Conservation (phyloP, 805 yeast genomes). For the Metschnikowia bowlesiae region DNA sequence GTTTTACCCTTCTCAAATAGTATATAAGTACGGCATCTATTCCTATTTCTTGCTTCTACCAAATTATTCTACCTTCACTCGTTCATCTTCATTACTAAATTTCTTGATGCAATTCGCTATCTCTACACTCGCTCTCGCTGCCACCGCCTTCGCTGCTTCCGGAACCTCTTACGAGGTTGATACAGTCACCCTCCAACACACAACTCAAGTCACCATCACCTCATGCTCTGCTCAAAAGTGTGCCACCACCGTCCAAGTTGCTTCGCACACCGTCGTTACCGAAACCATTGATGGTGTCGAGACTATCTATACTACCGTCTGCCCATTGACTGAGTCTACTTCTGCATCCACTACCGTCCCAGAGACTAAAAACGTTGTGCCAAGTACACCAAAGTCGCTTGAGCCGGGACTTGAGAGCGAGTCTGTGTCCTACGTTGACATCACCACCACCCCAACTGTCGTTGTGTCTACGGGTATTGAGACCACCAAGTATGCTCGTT, state of each 20-base stretch:
- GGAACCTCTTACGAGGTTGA: constrained; percentile 14
- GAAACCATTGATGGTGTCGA: constrained; percentile 26
- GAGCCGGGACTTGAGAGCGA: constrained; percentile 20
- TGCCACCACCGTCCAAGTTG: constrained; percentile 16
- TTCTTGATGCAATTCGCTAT: constrained; percentile 21
- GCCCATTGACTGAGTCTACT: constrained; percentile 16
- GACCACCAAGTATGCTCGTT: constrained; percentile 36
- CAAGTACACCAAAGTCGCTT: constrained; percentile 5
- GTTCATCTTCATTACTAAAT: constrained; percentile 1
- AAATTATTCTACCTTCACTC: neutral
- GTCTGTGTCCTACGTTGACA: constrained; percentile 41
- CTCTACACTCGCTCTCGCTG: constrained; percentile 18
- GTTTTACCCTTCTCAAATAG: neutral
- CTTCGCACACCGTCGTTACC: constrained; percentile 17
- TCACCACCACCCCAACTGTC: constrained; percentile 47
- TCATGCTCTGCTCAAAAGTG: constrained; percentile 22
- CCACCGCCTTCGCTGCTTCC: constrained; percentile 21
- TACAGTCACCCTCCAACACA: constrained; percentile 18
- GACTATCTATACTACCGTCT: constrained; percentile 19
- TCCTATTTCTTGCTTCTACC: neutral
- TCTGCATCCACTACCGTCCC: constrained; percentile 7
- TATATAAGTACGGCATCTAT: constrained; percentile 1
- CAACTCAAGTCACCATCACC: constrained; percentile 28
- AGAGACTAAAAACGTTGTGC: constrained; percentile 6
- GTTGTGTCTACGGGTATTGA: constrained; percentile 45